These are phyloP conservation scores for Globisporangium lucens DNA, from an alignment of 352 stramenopile genomes.

Conservation along the genomic window DNA sequence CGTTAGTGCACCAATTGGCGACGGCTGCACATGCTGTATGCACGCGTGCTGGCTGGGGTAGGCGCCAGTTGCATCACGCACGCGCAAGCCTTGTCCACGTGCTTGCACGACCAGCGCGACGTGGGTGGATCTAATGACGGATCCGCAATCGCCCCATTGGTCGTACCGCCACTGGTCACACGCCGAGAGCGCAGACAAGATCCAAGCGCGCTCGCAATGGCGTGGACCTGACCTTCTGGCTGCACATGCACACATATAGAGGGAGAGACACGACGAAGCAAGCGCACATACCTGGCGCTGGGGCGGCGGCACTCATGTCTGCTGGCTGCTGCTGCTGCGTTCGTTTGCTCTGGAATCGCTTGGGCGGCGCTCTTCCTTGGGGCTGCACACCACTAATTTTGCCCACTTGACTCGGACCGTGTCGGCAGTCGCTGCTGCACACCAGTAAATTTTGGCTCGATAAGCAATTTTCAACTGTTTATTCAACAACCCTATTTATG, in stretches of 20 bases:
- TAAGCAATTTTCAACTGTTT: too few relatives aligned
- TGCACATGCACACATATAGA: background rate
- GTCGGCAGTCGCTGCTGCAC: too few relatives aligned
- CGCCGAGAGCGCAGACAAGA: background rate
- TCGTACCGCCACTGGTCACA: background rate
- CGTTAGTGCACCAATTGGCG: background rate
- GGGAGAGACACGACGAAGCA: background rate
- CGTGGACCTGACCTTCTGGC: too few relatives aligned
- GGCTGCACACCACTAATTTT: conserved; percentile 21
- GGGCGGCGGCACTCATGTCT: conserved; percentile 18
- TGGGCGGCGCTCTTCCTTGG: background rate
- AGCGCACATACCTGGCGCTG: conserved; percentile 11
- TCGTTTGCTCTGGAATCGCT: conserved; percentile 1
- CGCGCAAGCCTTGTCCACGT: background rate
- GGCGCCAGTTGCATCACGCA: background rate
- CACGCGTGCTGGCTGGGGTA: background rate
- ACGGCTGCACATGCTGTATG: background rate
- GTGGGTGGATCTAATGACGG: background rate
- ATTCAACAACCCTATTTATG: too few relatives aligned
- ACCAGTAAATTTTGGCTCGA: too few relatives aligned
- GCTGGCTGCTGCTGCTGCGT: conserved; percentile 7
- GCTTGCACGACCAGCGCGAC: background rate
- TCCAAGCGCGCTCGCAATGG: background rate
- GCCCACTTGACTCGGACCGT: background rate
- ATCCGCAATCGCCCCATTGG: background rate